phyloP scores from a whole-genome alignment of 164 flowering plant genomes.

The Litsea cubeba region DNA sequence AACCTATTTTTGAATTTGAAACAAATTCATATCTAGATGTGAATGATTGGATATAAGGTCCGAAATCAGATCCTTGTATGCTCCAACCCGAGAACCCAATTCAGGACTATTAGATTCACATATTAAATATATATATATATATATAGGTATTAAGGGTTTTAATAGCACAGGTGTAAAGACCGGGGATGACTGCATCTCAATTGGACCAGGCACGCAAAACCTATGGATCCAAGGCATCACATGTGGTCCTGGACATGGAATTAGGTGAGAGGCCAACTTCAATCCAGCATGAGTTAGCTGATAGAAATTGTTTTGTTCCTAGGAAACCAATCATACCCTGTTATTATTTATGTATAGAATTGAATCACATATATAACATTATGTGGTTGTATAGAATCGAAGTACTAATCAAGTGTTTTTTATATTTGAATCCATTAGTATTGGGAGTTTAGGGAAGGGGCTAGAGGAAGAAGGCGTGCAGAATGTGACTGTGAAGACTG shows the following conservation, averaged over 20 bases:
- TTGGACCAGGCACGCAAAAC: slow-evolving; percentile 28
- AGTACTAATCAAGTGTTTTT: background rate
- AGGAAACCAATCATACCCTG: background rate
- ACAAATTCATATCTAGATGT: too few species aligned
- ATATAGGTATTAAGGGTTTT: too few species aligned
- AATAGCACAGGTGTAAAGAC: slow-evolving; percentile 7
- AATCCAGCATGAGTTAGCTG: background rate
- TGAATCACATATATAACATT: too few species aligned
- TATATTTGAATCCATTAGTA: slow-evolving; percentile 26
- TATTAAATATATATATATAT: too few species aligned
- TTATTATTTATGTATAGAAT: background rate
- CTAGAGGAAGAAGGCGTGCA: slow-evolving; percentile 54
- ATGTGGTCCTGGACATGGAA: slow-evolving; percentile 34
- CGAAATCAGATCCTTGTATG: too few species aligned
- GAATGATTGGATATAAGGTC: too few species aligned
- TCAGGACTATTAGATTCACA: too few species aligned
- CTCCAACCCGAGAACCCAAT: too few species aligned
- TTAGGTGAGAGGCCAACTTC: slow-evolving; percentile 16
- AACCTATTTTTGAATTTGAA: too few species aligned
- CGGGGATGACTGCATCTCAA: slow-evolving; percentile 28
- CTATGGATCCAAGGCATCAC: slow-evolving; percentile 17
- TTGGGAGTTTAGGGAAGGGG: slow-evolving; percentile 65
- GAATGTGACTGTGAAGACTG: slow-evolving; percentile 52
- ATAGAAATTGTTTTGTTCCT: background rate
- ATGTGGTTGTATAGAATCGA: background rate